phyloP scores from a whole-genome alignment of 2,329 filamentous ascomycete species.

The Pleurostoma richardsiae region DNA sequence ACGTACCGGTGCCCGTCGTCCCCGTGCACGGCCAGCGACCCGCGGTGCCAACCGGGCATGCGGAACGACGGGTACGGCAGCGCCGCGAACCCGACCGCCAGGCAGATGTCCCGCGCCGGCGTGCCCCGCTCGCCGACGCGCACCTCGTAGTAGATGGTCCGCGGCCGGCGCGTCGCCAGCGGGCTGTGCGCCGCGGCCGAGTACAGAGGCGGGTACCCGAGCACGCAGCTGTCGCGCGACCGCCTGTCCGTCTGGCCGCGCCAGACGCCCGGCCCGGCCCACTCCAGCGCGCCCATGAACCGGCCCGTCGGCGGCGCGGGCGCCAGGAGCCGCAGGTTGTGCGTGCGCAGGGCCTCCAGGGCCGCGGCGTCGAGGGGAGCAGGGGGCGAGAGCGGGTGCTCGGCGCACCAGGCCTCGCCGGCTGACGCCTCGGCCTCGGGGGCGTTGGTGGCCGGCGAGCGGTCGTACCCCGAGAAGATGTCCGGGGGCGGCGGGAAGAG shows the following conservation, averaged over 20 bases:
- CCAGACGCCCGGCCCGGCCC: slow-evolving; percentile 48
- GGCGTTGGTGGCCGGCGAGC: slow-evolving; percentile 66
- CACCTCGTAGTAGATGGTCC: slow-evolving; percentile 70
- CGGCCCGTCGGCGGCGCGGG: slow-evolving; percentile 26
- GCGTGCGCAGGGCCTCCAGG: slow-evolving; percentile 29
- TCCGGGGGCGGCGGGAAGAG: slow-evolving; percentile 69
- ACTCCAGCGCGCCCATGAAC: slow-evolving; percentile 41
- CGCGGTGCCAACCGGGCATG: slow-evolving; percentile 77
- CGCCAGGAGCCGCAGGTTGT: slow-evolving; percentile 49
- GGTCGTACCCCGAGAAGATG: slow-evolving; percentile 58
- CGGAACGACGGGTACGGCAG: slow-evolving; percentile 74
- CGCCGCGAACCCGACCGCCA: slow-evolving; percentile 67
- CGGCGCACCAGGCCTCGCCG: slow-evolving; percentile 60
- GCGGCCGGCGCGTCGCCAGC: slow-evolving; percentile 29
- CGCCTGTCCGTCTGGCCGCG: slow-evolving; percentile 30
- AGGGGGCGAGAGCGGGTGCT: slow-evolving; percentile 53
- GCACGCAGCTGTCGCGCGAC: slow-evolving; percentile 57
- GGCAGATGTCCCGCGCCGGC: slow-evolving; percentile 29
- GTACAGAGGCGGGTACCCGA: slow-evolving; percentile 67
- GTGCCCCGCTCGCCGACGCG: slow-evolving; percentile 32
- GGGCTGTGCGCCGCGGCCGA: slow-evolving; percentile 55
- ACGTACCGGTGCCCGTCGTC: slow-evolving; percentile 75
- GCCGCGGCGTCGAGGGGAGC: slow-evolving; percentile 42
- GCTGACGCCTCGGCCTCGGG: slow-evolving; percentile 57
- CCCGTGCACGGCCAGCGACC: slow-evolving; percentile 68